Conservation (phyloP, 2,329 filamentous ascomycete genomes). For the Penicillium sp. region DNA sequence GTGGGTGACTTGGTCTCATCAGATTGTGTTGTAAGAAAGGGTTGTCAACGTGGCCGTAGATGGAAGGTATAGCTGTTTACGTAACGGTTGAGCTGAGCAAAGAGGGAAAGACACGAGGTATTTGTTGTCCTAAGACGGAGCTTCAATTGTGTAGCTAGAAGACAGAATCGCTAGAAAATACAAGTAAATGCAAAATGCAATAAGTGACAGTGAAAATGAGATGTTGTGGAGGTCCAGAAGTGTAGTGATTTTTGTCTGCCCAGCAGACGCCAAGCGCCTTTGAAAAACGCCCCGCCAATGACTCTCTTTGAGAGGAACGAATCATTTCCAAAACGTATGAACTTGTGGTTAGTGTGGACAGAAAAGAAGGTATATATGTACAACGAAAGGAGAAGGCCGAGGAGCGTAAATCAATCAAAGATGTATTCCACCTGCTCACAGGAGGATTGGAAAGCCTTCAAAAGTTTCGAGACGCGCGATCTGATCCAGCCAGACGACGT, state of each 20-base stretch:
- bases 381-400: slow-evolving; percentile 4
- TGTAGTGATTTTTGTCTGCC: slow-evolving; percentile 7
- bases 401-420: slow-evolving; percentile 12
- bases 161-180: background rate
- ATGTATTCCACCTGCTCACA: slow-evolving; percentile 28
- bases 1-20: too few relatives aligned
- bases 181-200: background rate
- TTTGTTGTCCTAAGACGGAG: too few relatives aligned
- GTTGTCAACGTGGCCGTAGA: too few relatives aligned
- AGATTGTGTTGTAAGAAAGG: too few relatives aligned
- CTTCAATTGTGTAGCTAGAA: background rate
- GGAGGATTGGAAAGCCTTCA: slow-evolving; percentile 26
- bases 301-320: background rate
- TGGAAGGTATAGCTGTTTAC: too few relatives aligned
- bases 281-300: slow-evolving; percentile 22
- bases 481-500: slow-evolving; percentile 30
- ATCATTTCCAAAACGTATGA: background rate
- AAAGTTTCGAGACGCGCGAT: slow-evolving; percentile 21
- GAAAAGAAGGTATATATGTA: slow-evolving; percentile 16
- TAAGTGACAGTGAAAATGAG: background rate
- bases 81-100: too few relatives aligned
- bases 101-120: too few relatives aligned
- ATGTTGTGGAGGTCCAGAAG: background rate
- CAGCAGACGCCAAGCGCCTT: slow-evolving; percentile 12
- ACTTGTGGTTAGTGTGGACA: background rate